Base-by-base conservation (phyloP, 257 asterid species). In the Solanum piurae region DNA sequence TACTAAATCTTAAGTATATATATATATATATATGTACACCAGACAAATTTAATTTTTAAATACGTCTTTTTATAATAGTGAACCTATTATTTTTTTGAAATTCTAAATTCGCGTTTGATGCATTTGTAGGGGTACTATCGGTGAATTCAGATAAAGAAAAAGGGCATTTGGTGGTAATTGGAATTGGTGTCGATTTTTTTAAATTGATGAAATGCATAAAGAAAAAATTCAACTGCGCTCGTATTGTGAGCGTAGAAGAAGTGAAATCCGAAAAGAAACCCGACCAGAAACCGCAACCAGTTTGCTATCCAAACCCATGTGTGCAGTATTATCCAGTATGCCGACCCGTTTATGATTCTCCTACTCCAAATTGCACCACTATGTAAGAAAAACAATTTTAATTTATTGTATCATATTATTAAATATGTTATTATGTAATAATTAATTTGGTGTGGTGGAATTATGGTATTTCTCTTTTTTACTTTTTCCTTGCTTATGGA, bases 151-250 rank as follows among this genome's bases (percentile, higher is more conserved):
- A 83, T 40, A 72, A 37, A 36, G 91, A 80, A 23, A 89, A 76
- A 4, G 88, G 83, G 4, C 84, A 23, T 36, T 6, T 91, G 36
- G 90, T 76, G 89, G 92, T 92, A 20, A 89, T 84, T 16, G 93
- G 94, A 79, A 91, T 89, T 31, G 92, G 88, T 16, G 89, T 92
- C 2, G 93, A 93, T 52, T 86, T 87, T 1, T 90, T 87, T 42
- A n/a, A 64, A 83, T 90, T 92, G 89, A 90, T 86, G 62, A 90
- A 86, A 25, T 90, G 86, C 5, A 73, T 92, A 2, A 89, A 89
- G 88, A 89, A 89, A 83, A 89, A 88, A 72, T 90, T 92, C 9
- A 31, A 72, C 1, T 85, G 84, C 33, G 92, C 92, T 7, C 40
- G 46, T 10, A 91, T 92, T n/a, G 18, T 73, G 4, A 66, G 71